Base-by-base conservation (phyloP, 1,284 basidiomycete genomes). In the Ustilago nuda region DNA sequence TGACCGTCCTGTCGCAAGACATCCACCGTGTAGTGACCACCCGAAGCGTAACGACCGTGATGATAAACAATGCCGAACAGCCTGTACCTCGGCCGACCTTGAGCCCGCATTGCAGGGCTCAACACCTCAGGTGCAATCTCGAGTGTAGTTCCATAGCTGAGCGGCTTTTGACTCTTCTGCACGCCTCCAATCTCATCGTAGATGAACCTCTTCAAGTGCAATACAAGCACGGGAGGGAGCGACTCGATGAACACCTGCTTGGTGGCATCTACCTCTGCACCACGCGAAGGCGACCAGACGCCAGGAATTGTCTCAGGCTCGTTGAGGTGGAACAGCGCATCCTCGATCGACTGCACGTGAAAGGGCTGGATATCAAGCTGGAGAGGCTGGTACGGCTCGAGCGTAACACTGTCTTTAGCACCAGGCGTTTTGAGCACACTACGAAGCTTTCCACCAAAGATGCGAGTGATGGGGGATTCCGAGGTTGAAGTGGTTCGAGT, bases 1-100 rank as follows among this genome's bases (percentile, higher is more conserved):
- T 80, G 78, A n/a, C 91, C 89, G 78, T 91, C 91, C 23, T 93
- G 92, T 71, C 94, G 92, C 8, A 95, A 88, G 1, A 97, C 93
- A 75, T 95, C 92, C 51, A 97, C 91, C 1, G 95, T 99, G 87
- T 98, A 99, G 86, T 98, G 95, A 0, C 96, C 96, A 8, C 95
- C 95, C 0, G 91, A 92, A 0, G 96, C 94, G 13, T 92, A 93
- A 53, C 89, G 88, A 2, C 96, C 96, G 82, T 99, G 95, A 86
- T 99, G 96, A 86, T 98, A 98, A 8, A 98, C 88, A 23, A 92
- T 94, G 78, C 93, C 94, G 84, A 95, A 96, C 8, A 98, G 89
- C 73, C 92, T 91, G 86, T 97, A 98, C 78, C 89, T 89, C 15
- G 90, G 88, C 0, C 89, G 30, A 87, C 87, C 8, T 88, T 75